Evolutionary conservation across 495 filamentous ascomycete species (phyloP).

Genomic region (Penicillium arizonense): DNA sequence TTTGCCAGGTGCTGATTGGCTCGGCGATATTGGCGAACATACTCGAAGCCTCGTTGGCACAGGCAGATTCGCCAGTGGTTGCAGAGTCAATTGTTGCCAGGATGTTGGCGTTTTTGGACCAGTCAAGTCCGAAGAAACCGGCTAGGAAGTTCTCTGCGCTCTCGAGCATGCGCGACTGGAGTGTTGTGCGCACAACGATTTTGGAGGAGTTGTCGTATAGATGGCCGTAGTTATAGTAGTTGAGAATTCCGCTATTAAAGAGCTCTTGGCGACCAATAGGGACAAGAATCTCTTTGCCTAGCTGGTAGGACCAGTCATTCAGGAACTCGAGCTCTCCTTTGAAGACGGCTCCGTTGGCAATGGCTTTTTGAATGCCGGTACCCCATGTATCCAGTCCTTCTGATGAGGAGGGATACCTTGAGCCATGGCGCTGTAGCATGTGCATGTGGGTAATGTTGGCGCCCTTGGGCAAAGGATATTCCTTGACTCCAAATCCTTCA

Average conservation of each 20-base stretch:
- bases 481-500: slow-evolving; percentile 54
- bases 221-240: slow-evolving; percentile 60
- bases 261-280: slow-evolving; percentile 50
- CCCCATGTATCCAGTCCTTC: slow-evolving; percentile 30
- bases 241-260: slow-evolving; percentile 51
- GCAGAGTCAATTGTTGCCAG: slow-evolving; percentile 48
- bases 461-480: slow-evolving; percentile 53
- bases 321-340: slow-evolving; percentile 50
- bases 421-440: slow-evolving; percentile 43
- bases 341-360: slow-evolving; percentile 32
- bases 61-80: slow-evolving; percentile 38
- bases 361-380: slow-evolving; percentile 29
- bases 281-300: slow-evolving; percentile 49
- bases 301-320: slow-evolving; percentile 48
- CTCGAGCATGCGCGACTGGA: slow-evolving; percentile 51
- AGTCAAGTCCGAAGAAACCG: slow-evolving; percentile 60
- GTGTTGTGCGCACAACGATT: slow-evolving; percentile 60
- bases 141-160: slow-evolving; percentile 47
- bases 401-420: slow-evolving; percentile 38
- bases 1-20: slow-evolving; percentile 30
- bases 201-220: slow-evolving; percentile 60
- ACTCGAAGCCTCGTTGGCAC: slow-evolving; percentile 29
- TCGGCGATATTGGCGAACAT: not conserved
- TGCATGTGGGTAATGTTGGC: slow-evolving; percentile 57
- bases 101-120: slow-evolving; percentile 52